Conservation (phyloP, 306 rosid genomes). For the Boehmeria nivea region DNA sequence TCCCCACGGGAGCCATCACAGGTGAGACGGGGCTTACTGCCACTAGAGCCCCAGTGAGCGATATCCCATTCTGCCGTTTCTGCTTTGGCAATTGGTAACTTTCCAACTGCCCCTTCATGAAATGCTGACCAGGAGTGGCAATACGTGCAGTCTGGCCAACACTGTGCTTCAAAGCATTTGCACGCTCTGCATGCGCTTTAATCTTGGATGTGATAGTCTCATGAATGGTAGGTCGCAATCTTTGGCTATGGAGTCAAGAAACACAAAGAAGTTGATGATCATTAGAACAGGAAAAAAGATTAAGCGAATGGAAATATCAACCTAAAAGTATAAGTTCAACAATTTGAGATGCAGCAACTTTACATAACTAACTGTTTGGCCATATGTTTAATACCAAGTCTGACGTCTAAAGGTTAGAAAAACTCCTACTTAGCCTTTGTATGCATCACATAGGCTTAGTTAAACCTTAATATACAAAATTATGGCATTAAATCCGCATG, state of each 20-base stretch:
- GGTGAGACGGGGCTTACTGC: conserved; percentile 96
- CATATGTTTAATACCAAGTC: no score
- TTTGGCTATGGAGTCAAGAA: conserved; percentile 52
- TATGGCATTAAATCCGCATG: no score
- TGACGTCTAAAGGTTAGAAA: no score
- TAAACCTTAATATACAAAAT: no score
- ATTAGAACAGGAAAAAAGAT: not conserved
- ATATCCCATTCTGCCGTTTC: conserved; percentile 83
- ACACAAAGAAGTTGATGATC: conserved; percentile 22
- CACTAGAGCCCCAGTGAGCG: conserved; percentile 64
- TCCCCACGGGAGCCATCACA: conserved; percentile 92
- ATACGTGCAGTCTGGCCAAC: conserved; percentile 50
- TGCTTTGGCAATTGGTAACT: conserved; percentile 78
- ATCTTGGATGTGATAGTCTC: conserved; percentile 85
- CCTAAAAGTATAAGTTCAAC: not conserved
- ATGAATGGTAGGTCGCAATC: conserved; percentile 90
- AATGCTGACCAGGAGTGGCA: conserved; percentile 57
- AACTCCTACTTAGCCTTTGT: no score
- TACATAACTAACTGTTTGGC: not conserved
- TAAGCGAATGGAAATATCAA: not conserved
- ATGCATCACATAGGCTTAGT: no score
- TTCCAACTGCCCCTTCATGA: conserved; percentile 74
- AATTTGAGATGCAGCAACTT: not conserved
- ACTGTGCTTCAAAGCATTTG: conserved; percentile 62
- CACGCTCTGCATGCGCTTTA: conserved; percentile 61